phyloP scores from a whole-genome alignment of 345 rosid species.

The Acer yangbiense region DNA sequence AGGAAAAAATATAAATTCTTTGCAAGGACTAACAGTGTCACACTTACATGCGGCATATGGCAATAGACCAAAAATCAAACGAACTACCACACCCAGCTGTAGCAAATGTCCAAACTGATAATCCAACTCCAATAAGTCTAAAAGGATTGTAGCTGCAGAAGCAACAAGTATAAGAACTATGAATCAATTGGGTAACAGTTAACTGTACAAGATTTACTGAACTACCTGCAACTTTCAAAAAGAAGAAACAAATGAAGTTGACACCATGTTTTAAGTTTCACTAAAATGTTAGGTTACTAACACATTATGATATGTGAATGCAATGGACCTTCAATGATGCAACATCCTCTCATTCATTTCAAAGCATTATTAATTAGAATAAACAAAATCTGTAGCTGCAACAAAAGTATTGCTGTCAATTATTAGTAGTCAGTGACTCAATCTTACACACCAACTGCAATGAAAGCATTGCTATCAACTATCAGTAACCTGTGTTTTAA shows the following conservation, averaged over 20 bases:
- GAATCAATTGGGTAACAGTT: not conserved
- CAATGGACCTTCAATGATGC: not conserved
- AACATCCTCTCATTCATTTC: not conserved
- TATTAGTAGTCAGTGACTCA: not conserved
- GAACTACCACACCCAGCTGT: slow-evolving; percentile 78
- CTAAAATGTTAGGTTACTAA: not conserved
- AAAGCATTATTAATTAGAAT: not conserved
- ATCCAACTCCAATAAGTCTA: slow-evolving; percentile 85
- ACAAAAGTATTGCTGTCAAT: not conserved
- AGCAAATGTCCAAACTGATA: slow-evolving; percentile 90
- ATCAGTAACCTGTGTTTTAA: not conserved
- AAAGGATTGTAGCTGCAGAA: slow-evolving; percentile 80
- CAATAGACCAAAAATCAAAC: slow-evolving; percentile 81
- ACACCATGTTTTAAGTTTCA: not conserved
- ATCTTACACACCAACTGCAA: too few species aligned
- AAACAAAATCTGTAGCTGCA: not conserved
- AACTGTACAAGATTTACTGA: not conserved
- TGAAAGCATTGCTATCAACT: not conserved
- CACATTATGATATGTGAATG: not conserved
- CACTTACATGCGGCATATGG: slow-evolving; percentile 80
- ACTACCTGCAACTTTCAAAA: not conserved
- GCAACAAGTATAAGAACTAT: slow-evolving; percentile 2
- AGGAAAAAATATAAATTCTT: slow-evolving; percentile 4
- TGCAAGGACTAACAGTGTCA: slow-evolving; percentile 2
- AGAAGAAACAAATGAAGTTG: not conserved